Evolutionary conservation across 2,329 filamentous ascomycete species (phyloP).

Genomic region (Fusarium cyanostomum): DNA sequence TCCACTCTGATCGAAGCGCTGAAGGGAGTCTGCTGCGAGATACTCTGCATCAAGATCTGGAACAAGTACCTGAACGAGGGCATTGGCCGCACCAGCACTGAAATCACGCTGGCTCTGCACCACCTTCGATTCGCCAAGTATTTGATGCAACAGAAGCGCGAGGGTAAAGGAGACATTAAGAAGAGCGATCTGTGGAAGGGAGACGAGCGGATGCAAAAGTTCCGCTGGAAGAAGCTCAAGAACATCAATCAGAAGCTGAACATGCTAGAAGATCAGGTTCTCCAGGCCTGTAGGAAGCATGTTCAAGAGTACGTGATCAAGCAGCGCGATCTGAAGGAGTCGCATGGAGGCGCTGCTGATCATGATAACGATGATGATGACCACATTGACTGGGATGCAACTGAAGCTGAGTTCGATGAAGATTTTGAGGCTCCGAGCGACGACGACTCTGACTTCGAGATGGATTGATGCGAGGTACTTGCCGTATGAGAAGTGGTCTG

Average conservation of each 20-base stretch:
- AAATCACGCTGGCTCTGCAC: conserved; percentile 19
- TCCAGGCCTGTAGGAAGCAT: conserved; percentile 26
- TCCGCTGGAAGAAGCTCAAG: background rate
- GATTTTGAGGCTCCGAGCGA: conserved; percentile 2
- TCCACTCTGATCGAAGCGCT: conserved; percentile 47
- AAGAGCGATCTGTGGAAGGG: conserved; percentile 14
- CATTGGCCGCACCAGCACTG: background rate
- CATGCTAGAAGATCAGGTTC: conserved; percentile 6
- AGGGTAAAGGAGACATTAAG: background rate
- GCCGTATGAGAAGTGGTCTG: background rate
- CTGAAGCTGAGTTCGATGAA: background rate
- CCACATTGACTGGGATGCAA: background rate
- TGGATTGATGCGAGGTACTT: background rate
- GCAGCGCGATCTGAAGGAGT: background rate
- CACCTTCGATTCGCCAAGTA: conserved; percentile 24
- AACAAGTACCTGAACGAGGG: conserved; percentile 33
- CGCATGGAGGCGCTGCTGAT: background rate
- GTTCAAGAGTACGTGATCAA: background rate
- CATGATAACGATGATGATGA: background rate
- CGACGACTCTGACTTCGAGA: conserved; percentile 20
- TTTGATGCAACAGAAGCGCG: conserved; percentile 1
- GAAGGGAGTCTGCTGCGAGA: conserved; percentile 47
- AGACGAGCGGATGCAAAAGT: conserved; percentile 11
- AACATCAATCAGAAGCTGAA: conserved; percentile 3
- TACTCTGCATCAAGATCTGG: conserved; percentile 49